These are phyloP conservation scores for Termitomyces sp. DNA, from an alignment of 768 basidiomycete species.

Conservation along the genomic window DNA sequence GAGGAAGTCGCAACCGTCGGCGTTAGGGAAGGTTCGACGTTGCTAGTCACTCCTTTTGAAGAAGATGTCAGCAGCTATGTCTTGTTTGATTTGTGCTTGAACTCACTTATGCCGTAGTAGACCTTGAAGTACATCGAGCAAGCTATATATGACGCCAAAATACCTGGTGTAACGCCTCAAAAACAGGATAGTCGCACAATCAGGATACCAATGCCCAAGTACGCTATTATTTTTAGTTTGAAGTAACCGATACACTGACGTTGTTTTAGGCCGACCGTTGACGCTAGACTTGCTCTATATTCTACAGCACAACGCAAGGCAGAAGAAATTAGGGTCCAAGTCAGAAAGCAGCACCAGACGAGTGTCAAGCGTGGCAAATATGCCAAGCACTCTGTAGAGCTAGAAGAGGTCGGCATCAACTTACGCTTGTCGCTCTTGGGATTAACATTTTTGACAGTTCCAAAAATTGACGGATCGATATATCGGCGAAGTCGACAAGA, in stretches of 20 bases:
- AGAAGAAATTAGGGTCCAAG: conserved; percentile 72
- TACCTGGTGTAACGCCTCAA: conserved; percentile 73
- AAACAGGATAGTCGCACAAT: conserved; percentile 67
- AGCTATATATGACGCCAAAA: conserved; percentile 71
- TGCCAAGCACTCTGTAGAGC: conserved; percentile 62
- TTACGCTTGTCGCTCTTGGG: background rate
- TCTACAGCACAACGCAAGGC: conserved; percentile 57
- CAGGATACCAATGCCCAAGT: conserved; percentile 82
- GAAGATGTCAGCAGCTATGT: conserved; percentile 56
- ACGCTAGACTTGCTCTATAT: conserved; percentile 57
- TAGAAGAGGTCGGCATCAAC: conserved; percentile 56
- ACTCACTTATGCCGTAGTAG: conserved; percentile 43
- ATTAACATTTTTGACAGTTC: conserved; percentile 44
- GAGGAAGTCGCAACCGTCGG: conserved; percentile 81
- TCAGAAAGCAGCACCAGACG: conserved; percentile 67
- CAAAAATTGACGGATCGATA: conserved; percentile 67
- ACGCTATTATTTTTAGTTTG: conserved; percentile 10
- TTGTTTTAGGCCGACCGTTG: conserved; percentile 65
- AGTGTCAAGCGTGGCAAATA: conserved; percentile 69
- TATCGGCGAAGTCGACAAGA: conserved; percentile 63
- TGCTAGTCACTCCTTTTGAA: conserved; percentile 76
- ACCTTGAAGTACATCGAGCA: conserved; percentile 72
- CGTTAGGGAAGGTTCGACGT: conserved; percentile 69
- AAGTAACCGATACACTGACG: background rate
- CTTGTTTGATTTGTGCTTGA: background rate